Percentiles rank a stretch among this genome's conserved stretches.
phyloP scores from a whole-genome alignment of 257 asterid species.

The Henckelia pumila region DNA sequence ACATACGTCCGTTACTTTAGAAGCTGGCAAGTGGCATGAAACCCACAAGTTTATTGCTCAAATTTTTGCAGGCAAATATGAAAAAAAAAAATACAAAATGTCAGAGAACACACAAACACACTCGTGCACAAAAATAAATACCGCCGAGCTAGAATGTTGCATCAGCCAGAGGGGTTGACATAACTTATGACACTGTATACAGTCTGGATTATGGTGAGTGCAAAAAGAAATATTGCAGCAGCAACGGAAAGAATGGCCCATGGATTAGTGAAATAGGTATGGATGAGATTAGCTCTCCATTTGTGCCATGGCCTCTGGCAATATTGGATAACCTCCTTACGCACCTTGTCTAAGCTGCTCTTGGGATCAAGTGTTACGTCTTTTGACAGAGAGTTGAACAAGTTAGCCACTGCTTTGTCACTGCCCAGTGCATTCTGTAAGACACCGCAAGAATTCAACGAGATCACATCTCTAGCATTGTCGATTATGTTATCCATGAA shows the following conservation, averaged over 20 bases:
- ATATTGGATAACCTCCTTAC: slow-evolving; percentile 30
- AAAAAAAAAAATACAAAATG: neutral
- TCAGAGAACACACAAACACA: neutral
- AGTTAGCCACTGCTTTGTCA: slow-evolving; percentile 48
- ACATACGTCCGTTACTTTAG: neutral
- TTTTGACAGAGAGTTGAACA: slow-evolving; percentile 54
- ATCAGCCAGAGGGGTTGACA: slow-evolving; percentile 18
- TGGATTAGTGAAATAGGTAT: slow-evolving; percentile 54
- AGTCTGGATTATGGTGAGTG: slow-evolving; percentile 48
- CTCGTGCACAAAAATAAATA: neutral
- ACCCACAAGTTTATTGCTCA: neutral
- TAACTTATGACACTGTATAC: slow-evolving; percentile 32
- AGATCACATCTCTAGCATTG: slow-evolving; percentile 44
- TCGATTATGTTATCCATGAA: slow-evolving; percentile 60
- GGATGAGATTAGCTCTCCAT: slow-evolving; percentile 50
- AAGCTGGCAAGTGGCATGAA: neutral
- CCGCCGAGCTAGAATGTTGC: neutral
- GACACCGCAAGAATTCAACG: slow-evolving; percentile 41
- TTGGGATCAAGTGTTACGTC: slow-evolving; percentile 43
- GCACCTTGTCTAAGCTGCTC: slow-evolving; percentile 36
- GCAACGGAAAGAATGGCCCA: slow-evolving; percentile 51
- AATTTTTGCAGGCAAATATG: neutral
- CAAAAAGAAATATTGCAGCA: slow-evolving; percentile 56
- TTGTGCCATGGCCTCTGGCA: slow-evolving; percentile 43
- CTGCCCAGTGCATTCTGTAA: slow-evolving; percentile 54